Evolutionary conservation across 352 stramenopile species (phyloP).

Genomic region (Ophiocytium majus): DNA sequence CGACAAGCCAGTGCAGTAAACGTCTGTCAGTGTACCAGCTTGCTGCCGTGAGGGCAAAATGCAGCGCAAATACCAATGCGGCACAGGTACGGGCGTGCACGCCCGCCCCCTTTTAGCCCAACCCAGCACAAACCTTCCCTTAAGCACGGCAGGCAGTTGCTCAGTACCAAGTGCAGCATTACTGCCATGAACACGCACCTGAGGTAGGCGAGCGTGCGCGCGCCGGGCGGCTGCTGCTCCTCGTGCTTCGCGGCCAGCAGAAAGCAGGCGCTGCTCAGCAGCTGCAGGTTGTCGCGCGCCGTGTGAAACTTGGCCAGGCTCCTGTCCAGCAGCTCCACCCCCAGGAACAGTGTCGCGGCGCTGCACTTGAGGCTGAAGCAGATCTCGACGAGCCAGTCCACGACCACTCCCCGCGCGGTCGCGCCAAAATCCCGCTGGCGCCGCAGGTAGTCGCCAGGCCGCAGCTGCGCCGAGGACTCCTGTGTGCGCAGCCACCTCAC

Average conservation of each 20-base stretch:
- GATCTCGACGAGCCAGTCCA: slow-evolving; percentile 69
- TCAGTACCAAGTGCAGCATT: no score
- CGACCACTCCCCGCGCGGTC: slow-evolving; percentile 64
- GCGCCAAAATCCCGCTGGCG: slow-evolving; percentile 62
- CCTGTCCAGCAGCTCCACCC: slow-evolving; percentile 59
- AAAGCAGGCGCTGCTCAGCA: slow-evolving; percentile 64
- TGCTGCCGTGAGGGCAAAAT: no score
- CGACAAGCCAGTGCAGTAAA: no score
- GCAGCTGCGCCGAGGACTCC: slow-evolving; percentile 34
- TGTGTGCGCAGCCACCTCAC: slow-evolving; percentile 26
- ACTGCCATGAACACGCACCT: no score
- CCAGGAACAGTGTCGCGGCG: slow-evolving; percentile 63
- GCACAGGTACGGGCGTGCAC: no score
- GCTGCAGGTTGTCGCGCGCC: slow-evolving; percentile 56
- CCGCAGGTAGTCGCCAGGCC: slow-evolving; percentile 22
- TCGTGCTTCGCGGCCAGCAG: slow-evolving; percentile 73
- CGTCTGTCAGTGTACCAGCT: no score
- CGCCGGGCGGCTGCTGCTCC: slow-evolving; percentile 62
- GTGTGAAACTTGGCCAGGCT: slow-evolving; percentile 52
- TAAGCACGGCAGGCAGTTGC: no score
- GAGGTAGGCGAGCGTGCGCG: slow-evolving; percentile 70
- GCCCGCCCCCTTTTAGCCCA: no score
- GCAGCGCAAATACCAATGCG: no score
- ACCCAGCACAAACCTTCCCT: no score
- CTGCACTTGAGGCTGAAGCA: slow-evolving; percentile 61